Percentiles rank a stretch among this genome's conserved stretches.
Conservation (phyloP, 768 basidiomycete genomes). For the Terana coerulea region DNA sequence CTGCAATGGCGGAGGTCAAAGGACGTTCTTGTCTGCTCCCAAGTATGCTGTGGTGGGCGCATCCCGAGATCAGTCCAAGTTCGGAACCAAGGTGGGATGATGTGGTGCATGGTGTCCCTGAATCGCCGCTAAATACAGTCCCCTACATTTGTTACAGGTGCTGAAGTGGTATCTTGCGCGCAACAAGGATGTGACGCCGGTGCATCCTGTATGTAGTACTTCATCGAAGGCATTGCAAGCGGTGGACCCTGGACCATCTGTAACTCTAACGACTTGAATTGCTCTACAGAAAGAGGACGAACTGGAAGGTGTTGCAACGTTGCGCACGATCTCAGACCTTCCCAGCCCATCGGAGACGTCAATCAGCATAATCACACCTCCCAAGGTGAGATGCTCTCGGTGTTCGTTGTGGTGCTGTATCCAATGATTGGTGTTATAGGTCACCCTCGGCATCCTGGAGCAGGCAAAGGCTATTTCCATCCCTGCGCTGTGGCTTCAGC, state of each 20-base stretch:
- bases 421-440: constrained; percentile 32
- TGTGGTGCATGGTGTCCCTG: neutral
- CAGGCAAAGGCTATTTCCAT: constrained; percentile 61
- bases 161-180: constrained; percentile 74
- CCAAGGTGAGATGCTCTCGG: constrained; percentile 42
- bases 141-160: constrained; percentile 41
- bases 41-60: constrained; percentile 80
- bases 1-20: constrained; percentile 37
- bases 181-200: constrained; percentile 59
- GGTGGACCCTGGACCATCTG: neutral
- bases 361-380: constrained; percentile 75
- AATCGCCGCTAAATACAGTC: neutral
- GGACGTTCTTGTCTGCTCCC: constrained; percentile 56
- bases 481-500: constrained; percentile 85
- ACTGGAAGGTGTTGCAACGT: constrained; percentile 60
- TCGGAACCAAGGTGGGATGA: constrained; percentile 50
- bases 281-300: constrained; percentile 57
- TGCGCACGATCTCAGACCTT: constrained; percentile 54
- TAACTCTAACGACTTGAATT: neutral
- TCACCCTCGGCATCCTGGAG: constrained; percentile 66
- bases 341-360: constrained; percentile 61
- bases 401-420: neutral
- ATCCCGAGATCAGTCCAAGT: constrained; percentile 75
- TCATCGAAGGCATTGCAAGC: neutral
- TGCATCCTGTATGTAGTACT: constrained; percentile 59